Conservation (phyloP, 495 filamentous ascomycete genomes). For the Barbatosphaeria neglecta region DNA sequence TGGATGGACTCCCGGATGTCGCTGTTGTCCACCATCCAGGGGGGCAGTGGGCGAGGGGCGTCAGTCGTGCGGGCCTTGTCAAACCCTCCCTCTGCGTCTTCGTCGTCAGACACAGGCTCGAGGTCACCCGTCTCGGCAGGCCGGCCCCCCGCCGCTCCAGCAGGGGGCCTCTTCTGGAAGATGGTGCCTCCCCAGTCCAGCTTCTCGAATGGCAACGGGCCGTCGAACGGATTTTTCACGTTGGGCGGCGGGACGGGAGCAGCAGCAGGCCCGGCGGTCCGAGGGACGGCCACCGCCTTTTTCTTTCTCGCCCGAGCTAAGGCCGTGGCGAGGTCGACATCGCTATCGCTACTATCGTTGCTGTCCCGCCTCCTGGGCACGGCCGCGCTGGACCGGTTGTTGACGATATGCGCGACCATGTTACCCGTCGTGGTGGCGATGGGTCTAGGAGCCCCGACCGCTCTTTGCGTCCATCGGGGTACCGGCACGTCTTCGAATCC, state of each 20-base stretch:
- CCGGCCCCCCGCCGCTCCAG: slow-evolving; percentile 11
- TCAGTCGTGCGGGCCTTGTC: slow-evolving; percentile 38
- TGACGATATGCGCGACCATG: slow-evolving; percentile 51
- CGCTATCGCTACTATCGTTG: slow-evolving; percentile 45
- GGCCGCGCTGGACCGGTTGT: slow-evolving; percentile 45
- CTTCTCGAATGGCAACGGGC: slow-evolving; percentile 63
- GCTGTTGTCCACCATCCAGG: slow-evolving; percentile 61
- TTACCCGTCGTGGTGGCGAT: slow-evolving; percentile 39
- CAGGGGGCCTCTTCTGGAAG: slow-evolving; percentile 11
- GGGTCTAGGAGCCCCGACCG: slow-evolving; percentile 40
- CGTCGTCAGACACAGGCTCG: slow-evolving; percentile 32
- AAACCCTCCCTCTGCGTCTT: slow-evolving; percentile 60
- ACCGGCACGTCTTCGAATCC: slow-evolving; percentile 36
- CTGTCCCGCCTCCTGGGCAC: slow-evolving; percentile 33
- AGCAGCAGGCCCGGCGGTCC: slow-evolving; percentile 10
- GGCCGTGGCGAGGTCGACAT: slow-evolving; percentile 50
- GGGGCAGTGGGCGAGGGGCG: slow-evolving; percentile 56
- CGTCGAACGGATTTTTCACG: slow-evolving; percentile 50
- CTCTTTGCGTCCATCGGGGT: slow-evolving; percentile 44
- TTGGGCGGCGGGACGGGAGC: slow-evolving; percentile 17
- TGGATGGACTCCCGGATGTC: slow-evolving; percentile 44
- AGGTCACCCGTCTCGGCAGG: slow-evolving; percentile 9
- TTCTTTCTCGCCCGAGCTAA: slow-evolving; percentile 39
- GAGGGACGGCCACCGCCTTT: slow-evolving; percentile 13
- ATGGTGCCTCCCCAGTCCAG: slow-evolving; percentile 33